phyloP scores from a whole-genome alignment of 441 rosid genomes.

The Euphorbia celastroides region DNA sequence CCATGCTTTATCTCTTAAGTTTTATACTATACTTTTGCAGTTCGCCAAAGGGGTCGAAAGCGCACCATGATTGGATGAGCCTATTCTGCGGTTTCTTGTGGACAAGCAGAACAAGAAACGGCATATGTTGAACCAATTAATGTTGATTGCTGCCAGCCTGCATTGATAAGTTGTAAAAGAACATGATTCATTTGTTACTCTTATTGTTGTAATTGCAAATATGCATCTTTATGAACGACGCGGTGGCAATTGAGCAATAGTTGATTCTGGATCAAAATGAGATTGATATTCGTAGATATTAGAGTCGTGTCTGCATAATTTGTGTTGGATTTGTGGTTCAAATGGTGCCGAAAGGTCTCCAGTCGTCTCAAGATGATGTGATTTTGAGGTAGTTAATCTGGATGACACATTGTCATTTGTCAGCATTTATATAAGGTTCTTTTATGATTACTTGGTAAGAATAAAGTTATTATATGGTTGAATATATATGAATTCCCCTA shows the following conservation, averaged over 20 bases:
- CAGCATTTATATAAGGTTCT: too few relatives aligned
- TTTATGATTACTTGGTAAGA: too few relatives aligned
- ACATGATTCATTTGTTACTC: not conserved
- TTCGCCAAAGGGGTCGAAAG: conserved; percentile 85
- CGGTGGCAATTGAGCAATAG: not conserved
- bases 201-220: not conserved
- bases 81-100: conserved; percentile 6
- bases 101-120: conserved; percentile 10
- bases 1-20: conserved; percentile 12
- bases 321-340: conserved; percentile 9
- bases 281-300: not conserved
- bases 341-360: too few relatives aligned
- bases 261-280: not conserved
- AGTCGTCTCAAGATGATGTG: too few relatives aligned
- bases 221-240: not conserved
- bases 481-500: too few relatives aligned
- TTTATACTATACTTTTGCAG: conserved; percentile 29
- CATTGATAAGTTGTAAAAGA: not conserved
- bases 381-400: too few relatives aligned
- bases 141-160: conserved; percentile 6
- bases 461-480: too few relatives aligned
- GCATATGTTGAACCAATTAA: conserved; percentile 6
- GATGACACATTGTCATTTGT: too few relatives aligned
- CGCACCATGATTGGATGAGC: conserved; percentile 87
- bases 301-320: not conserved